Evolutionary conservation across 805 yeast genomes (phyloP), one percentile per base, ranked within the genome.

Genomic region (Ogataea degrootiae): DNA sequence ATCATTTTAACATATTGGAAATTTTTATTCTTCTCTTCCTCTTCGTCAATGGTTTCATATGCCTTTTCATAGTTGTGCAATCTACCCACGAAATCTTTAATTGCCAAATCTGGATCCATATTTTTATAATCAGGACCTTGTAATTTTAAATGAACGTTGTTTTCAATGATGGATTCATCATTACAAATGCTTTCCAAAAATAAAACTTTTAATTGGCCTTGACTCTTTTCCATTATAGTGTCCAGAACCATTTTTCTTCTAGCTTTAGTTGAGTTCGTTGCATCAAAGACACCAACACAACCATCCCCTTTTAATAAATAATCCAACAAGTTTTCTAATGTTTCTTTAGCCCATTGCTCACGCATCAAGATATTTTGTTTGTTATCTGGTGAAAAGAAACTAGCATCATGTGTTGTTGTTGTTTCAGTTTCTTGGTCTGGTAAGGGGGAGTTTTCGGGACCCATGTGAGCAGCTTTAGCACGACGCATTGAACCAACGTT

Each of bases 261-360:
- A n/a, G 63, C 62, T 52, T 75, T 82, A 2, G 91, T 86, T 3
- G 88, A 80, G 60, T 86, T 86, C 1, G 95, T 86, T 1, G 94
- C 94, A 67, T 86, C 95, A 63, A 86, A 85, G 9, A 92, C 88
- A 2, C 97, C 99, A 8, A 92, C 97, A 6, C 91, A 82, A 2
- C 98, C 98, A 33, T 83, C 80, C 0, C 89, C 95, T 14, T 79
- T 75, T 42, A 90, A 63, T 5, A 94, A 76, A 66, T 87, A 91
- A 56, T 91, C 92, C 34, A 92, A 70, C 46, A 92, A 68, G 58
- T 85, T 86, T 50, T 89, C 92, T 48, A 92, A 70, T 0, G 99
- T 92, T 54, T 92, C 96, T 81, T 85, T 83, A 0, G 99, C 99
- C 98, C 98, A 94, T 64, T 85, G 79, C 60, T 92, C 97, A 51